Evolutionary conservation across 2,329 filamentous ascomycete genomes (phyloP).

Genomic region (Arthrobotrys sphaeroides): DNA sequence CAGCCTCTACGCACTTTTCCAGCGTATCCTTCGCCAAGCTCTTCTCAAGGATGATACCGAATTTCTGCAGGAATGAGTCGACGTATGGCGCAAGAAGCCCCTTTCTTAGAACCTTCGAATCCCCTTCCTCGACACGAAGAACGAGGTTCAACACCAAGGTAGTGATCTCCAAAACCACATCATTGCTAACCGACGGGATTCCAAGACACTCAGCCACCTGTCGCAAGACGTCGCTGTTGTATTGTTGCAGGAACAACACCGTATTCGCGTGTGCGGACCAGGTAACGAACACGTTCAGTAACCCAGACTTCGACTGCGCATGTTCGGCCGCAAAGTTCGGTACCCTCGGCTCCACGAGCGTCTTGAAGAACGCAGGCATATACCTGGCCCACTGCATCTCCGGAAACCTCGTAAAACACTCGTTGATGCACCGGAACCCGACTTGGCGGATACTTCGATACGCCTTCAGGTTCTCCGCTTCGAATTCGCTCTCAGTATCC

Average conservation of each 20-base stretch:
- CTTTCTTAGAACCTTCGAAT: slow-evolving; percentile 66
- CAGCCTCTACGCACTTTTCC: slow-evolving; percentile 78
- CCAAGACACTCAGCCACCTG: slow-evolving; percentile 77
- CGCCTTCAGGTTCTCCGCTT: slow-evolving; percentile 45
- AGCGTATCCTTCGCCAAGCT: slow-evolving; percentile 77
- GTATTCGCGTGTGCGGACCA: slow-evolving; percentile 77
- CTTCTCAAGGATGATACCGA: slow-evolving; percentile 73
- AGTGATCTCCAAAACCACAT: slow-evolving; percentile 84
- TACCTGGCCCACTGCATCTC: slow-evolving; percentile 78
- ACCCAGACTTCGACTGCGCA: slow-evolving; percentile 84
- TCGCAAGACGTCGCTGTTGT: slow-evolving; percentile 70
- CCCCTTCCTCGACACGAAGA: slow-evolving; percentile 67
- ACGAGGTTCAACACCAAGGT: slow-evolving; percentile 77
- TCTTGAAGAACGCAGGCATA: slow-evolving; percentile 74
- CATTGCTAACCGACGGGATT: slow-evolving; percentile 79
- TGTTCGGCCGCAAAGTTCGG: slow-evolving; percentile 83
- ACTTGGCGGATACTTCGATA: slow-evolving; percentile 72
- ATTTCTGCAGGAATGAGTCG: slow-evolving; percentile 72
- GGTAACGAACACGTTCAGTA: slow-evolving; percentile 80
- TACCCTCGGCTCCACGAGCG: slow-evolving; percentile 80
- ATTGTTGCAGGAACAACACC: slow-evolving; percentile 74
- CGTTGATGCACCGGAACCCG: slow-evolving; percentile 82
- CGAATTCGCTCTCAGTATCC: slow-evolving; percentile 59
- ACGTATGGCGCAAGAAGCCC: slow-evolving; percentile 69
- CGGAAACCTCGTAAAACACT: slow-evolving; percentile 78